Evolutionary conservation across 2,329 filamentous ascomycete genomes (phyloP).

Genomic region (Fusarium devonianum): DNA sequence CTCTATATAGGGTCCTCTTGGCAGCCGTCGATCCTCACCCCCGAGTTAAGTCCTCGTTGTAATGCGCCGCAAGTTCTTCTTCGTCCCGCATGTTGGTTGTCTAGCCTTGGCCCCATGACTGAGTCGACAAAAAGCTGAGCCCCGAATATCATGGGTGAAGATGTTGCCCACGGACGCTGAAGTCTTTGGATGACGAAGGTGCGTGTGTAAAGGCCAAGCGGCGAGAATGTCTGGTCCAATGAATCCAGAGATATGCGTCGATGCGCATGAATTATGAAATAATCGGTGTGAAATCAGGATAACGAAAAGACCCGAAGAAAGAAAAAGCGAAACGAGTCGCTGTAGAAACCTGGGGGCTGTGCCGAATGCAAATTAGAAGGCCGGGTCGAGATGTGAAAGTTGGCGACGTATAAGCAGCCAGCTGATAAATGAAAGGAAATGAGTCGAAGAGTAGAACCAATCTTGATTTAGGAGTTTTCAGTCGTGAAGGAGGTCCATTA

Average conservation of each 20-base stretch:
- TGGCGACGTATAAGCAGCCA: conserved; percentile 1
- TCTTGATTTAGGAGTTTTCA: too few species aligned
- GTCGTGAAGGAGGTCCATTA: background rate
- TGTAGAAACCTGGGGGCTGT: background rate
- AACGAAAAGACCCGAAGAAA: background rate
- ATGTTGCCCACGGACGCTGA: conserved; percentile 7
- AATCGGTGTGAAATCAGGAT: conserved; percentile 11
- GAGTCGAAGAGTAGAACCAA: background rate
- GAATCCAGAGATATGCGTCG: conserved; percentile 1
- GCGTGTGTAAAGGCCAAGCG: too few species aligned
- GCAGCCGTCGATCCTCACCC: conserved; percentile 17
- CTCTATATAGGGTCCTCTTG: conserved; percentile 5
- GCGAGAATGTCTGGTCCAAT: conserved; percentile 2
- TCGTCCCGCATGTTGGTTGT: conserved; percentile 12
- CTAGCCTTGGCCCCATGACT: conserved; percentile 24
- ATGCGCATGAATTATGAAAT: background rate
- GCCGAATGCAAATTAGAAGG: conserved; percentile 4
- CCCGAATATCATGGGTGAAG: conserved; percentile 9
- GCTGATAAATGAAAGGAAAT: background rate
- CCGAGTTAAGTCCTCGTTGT: conserved; percentile 16
- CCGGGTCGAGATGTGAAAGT: background rate
- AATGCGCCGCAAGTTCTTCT: conserved; percentile 23
- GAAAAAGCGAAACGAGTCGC: background rate
- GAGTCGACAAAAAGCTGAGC: conserved; percentile 28
- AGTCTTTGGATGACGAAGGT: too few species aligned